These are phyloP conservation scores for Nakataea oryzae DNA, from an alignment of 2,329 filamentous ascomycete species.

Conservation along the genomic window DNA sequence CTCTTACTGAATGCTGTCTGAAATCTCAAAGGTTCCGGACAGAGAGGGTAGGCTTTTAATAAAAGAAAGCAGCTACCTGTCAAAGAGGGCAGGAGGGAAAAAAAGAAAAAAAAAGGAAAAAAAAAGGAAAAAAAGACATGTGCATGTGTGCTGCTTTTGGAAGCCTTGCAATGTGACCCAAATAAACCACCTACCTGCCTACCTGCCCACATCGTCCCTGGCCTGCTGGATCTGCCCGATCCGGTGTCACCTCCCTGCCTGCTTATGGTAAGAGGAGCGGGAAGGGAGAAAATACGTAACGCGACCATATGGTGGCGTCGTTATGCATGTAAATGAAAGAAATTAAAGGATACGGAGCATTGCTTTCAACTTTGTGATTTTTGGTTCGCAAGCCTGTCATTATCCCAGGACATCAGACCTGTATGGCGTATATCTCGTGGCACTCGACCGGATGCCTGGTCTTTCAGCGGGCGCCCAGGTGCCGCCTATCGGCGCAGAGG, in stretches of 20 bases:
- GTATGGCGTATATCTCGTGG: too few species aligned
- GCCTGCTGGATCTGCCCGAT: slow-evolving; percentile 1
- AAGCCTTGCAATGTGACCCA: background rate
- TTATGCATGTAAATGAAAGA: background rate
- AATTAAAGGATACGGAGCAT: background rate
- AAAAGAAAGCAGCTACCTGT: too few species aligned
- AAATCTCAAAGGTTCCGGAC: background rate
- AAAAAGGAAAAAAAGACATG: background rate
- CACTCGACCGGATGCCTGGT: too few species aligned
- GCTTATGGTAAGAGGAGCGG: background rate
- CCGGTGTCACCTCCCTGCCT: background rate
- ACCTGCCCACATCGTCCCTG: background rate
- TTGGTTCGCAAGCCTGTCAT: too few species aligned
- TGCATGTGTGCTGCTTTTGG: background rate
- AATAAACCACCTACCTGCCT: background rate
- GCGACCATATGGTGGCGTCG: background rate
- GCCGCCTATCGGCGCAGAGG: too few species aligned
- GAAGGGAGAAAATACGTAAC: background rate
- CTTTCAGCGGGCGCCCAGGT: too few species aligned
- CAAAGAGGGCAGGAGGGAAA: background rate
- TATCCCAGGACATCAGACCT: too few species aligned
- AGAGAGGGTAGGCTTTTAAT: background rate
- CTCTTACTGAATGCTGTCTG: too few species aligned
- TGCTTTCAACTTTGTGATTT: background rate
- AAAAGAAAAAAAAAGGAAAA: background rate